Evolutionary conservation across 208 protist genomes (phyloP).

Genomic region (Herpetomonas muscarum): DNA sequence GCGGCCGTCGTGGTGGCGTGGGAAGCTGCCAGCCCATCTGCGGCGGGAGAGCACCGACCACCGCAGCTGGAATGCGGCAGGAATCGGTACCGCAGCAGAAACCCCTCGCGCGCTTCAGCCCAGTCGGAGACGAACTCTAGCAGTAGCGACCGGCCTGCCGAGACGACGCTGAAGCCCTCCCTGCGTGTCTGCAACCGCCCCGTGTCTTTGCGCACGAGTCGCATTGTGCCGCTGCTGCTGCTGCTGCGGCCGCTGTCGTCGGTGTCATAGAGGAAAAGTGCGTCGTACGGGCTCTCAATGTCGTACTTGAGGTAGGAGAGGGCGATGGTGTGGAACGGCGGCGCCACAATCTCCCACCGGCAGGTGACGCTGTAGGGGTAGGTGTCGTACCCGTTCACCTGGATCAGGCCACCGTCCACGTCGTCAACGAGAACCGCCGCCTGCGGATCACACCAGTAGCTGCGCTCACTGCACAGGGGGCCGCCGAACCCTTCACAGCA

Average conservation of each 20-base stretch:
- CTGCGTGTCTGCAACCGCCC: slow-evolving; percentile 1
- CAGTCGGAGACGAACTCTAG: slow-evolving; percentile 59
- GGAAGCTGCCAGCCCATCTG: too few relatives aligned
- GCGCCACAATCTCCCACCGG: slow-evolving; percentile 46
- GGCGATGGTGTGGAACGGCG: slow-evolving; percentile 20
- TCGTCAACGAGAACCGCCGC: slow-evolving; percentile 32
- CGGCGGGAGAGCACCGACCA: too few relatives aligned
- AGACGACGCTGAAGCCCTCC: slow-evolving; percentile 11
- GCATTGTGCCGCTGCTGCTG: background rate
- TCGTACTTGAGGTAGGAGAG: slow-evolving; percentile 46
- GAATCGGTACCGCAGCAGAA: slow-evolving; percentile 64
- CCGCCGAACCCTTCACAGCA: slow-evolving; percentile 66
- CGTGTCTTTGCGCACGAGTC: slow-evolving; percentile 13
- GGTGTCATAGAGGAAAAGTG: slow-evolving; percentile 42
- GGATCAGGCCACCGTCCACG: slow-evolving; percentile 39
- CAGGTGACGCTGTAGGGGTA: slow-evolving; percentile 58
- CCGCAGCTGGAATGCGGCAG: too few relatives aligned
- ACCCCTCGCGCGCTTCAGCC: slow-evolving; percentile 29
- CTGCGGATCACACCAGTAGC: slow-evolving; percentile 69
- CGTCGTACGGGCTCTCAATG: slow-evolving; percentile 31
- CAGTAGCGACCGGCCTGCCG: slow-evolving; percentile 20
- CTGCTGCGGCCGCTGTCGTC: background rate
- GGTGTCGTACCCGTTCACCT: slow-evolving; percentile 50
- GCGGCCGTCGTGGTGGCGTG: too few relatives aligned
- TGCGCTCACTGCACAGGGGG: slow-evolving; percentile 45